A percentile compares a stretch with the other conserved stretches of the same genome.
Evolutionary conservation across 352 stramenopile species (phyloP).

Genomic region (Phytophthora niederhauseri): DNA sequence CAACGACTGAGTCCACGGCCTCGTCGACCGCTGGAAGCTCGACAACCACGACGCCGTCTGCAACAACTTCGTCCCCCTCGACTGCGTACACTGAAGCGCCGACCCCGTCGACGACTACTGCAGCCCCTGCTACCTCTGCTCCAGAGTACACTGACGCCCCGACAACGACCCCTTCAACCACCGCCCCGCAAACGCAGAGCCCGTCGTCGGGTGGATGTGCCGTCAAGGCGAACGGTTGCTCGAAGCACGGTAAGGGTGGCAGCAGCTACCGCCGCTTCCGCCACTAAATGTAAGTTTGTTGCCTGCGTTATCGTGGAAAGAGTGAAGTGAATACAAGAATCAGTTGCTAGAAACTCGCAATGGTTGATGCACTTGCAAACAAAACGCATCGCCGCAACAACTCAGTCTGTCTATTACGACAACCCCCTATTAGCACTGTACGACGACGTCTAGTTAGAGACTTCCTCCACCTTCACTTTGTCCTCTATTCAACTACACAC

Average conservation of each 20-base stretch:
- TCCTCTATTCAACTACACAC: slow-evolving; percentile 9
- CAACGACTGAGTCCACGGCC: background rate
- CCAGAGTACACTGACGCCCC: background rate
- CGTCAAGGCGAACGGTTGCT: background rate
- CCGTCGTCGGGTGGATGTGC: background rate
- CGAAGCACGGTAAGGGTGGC: background rate
- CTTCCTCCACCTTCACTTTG: slow-evolving; percentile 15
- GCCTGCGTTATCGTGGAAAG: background rate
- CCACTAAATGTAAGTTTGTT: background rate
- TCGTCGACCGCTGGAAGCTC: background rate
- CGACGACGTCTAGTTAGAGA: slow-evolving; percentile 11
- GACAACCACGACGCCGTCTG: background rate
- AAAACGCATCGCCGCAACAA: background rate
- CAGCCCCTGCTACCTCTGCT: background rate
- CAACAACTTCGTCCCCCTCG: slow-evolving; percentile 3
- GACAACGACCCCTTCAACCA: background rate
- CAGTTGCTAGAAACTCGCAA: background rate
- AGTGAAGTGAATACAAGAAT: background rate
- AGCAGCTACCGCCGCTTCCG: background rate
- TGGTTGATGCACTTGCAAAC: too few relatives aligned
- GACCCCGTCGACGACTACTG: slow-evolving; percentile 9
- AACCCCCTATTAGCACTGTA: slow-evolving; percentile 10
- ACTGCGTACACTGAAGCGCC: background rate
- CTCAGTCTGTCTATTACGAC: slow-evolving; percentile 21
- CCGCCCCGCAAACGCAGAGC: background rate